A percentile compares a stretch with the other conserved stretches of the same genome.
phyloP scores from a whole-genome alignment of 768 basidiomycete genomes.

The Favolaschia claudopus region DNA sequence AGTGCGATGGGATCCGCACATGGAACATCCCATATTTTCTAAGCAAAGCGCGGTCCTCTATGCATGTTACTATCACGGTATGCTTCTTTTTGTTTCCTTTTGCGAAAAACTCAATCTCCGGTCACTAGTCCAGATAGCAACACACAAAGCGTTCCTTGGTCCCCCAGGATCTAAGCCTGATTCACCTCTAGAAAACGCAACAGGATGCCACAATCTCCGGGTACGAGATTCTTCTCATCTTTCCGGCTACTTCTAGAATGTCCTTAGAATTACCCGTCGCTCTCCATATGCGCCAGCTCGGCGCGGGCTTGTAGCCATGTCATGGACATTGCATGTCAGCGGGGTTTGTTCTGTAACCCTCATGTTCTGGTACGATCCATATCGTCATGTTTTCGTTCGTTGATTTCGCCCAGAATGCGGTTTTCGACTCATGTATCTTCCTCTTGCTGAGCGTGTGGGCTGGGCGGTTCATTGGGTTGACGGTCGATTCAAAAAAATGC shows the following conservation, averaged over 20 bases:
- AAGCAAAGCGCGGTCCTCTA: constrained; percentile 33
- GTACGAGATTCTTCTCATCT: too few relatives aligned
- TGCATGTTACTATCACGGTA: constrained; percentile 30
- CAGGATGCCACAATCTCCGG: too few relatives aligned
- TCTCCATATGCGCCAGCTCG: constrained; percentile 79
- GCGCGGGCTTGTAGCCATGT: constrained; percentile 72
- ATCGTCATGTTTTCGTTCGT: not conserved
- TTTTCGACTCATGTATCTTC: constrained; percentile 14
- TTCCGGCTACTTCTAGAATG: constrained; percentile 33
- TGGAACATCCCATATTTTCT: constrained; percentile 25
- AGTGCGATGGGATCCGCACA: constrained; percentile 41
- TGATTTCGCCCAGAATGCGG: not conserved
- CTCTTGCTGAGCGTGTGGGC: constrained; percentile 17
- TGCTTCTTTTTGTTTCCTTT: not conserved
- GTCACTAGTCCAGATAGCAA: constrained; percentile 55
- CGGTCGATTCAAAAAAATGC: constrained; percentile 16
- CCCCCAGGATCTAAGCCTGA: constrained; percentile 42
- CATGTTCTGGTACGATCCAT: constrained; percentile 21
- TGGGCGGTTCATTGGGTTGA: constrained; percentile 13
- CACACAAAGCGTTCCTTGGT: constrained; percentile 75
- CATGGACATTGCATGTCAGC: constrained; percentile 47
- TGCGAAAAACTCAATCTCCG: not conserved
- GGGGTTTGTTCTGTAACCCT: constrained; percentile 16
- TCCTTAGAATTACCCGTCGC: constrained; percentile 53
- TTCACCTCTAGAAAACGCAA: not conserved